These are phyloP conservation scores for Fraxinus baroniana DNA, from an alignment of 305 asterid genomes.

Conservation along the genomic window DNA sequence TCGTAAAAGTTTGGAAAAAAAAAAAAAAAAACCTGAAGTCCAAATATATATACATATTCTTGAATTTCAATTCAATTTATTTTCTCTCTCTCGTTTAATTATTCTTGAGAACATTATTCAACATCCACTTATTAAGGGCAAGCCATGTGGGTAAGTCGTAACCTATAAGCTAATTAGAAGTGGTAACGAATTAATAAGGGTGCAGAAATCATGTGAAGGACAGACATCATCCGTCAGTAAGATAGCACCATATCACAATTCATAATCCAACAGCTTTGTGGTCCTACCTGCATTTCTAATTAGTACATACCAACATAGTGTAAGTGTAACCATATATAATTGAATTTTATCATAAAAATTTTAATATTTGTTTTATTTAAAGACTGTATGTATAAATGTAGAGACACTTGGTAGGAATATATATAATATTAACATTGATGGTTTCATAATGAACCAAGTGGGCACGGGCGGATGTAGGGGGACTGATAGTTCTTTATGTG, in stretches of 20 bases:
- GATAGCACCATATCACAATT: constrained; percentile 36
- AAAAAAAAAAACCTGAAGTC: no score
- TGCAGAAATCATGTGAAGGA: constrained; percentile 42
- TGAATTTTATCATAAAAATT: background rate
- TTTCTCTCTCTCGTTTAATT: no score
- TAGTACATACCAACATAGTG: background rate
- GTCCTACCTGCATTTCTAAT: constrained; percentile 17
- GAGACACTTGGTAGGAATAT: background rate
- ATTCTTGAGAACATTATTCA: no score
- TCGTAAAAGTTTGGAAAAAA: no score
- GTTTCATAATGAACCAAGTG: background rate
- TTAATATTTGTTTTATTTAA: no score
- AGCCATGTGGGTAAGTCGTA: background rate
- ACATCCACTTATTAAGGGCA: background rate
- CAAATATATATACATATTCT: no score
- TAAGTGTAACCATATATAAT: background rate
- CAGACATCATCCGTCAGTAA: constrained; percentile 31
- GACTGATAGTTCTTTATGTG: no score
- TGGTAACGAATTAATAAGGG: constrained; percentile 20
- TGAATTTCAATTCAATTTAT: no score
- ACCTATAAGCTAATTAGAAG: background rate
- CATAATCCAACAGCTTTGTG: constrained; percentile 32
- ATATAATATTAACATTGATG: background rate
- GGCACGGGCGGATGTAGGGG: no score
- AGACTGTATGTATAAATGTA: background rate